Evolutionary conservation across 805 yeast genomes (phyloP).

Genomic region (Ogataea paradorogensis): DNA sequence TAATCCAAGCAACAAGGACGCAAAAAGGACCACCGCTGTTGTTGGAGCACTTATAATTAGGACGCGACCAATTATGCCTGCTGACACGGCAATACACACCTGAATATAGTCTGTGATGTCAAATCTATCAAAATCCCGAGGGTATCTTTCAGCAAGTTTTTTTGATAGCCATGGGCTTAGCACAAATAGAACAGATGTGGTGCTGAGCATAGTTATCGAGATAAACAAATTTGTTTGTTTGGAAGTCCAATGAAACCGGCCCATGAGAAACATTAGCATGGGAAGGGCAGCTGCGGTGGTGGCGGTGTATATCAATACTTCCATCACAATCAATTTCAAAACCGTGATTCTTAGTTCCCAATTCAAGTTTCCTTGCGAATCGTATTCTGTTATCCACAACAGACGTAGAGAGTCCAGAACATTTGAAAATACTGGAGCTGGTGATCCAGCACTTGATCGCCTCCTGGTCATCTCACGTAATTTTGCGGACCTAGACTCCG

Average conservation of each 20-base stretch:
- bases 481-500: conserved; percentile 61
- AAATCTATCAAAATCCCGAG: conserved; percentile 38
- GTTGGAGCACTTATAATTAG: conserved; percentile 34
- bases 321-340: conserved; percentile 46
- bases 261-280: conserved; percentile 51
- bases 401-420: conserved; percentile 46
- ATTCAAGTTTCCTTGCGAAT: conserved; percentile 25
- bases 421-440: conserved; percentile 23
- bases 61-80: conserved; percentile 40
- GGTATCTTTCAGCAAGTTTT: conserved; percentile 35
- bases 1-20: conserved; percentile 41
- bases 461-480: conserved; percentile 52
- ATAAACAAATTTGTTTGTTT: conserved; percentile 54
- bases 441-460: conserved; percentile 15
- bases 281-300: conserved; percentile 41
- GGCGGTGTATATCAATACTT: conserved; percentile 40
- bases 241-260: conserved; percentile 51
- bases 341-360: conserved; percentile 43
- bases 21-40: conserved; percentile 31
- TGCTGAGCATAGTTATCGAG: conserved; percentile 47
- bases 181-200: conserved; percentile 47
- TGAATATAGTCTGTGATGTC: conserved; percentile 41
- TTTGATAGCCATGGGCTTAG: conserved; percentile 49
- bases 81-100: conserved; percentile 32
- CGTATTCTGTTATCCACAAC: conserved; percentile 49